These are phyloP conservation scores for Claviceps monticola DNA, from an alignment of 2,329 filamentous ascomycete genomes.

Conservation along the genomic window DNA sequence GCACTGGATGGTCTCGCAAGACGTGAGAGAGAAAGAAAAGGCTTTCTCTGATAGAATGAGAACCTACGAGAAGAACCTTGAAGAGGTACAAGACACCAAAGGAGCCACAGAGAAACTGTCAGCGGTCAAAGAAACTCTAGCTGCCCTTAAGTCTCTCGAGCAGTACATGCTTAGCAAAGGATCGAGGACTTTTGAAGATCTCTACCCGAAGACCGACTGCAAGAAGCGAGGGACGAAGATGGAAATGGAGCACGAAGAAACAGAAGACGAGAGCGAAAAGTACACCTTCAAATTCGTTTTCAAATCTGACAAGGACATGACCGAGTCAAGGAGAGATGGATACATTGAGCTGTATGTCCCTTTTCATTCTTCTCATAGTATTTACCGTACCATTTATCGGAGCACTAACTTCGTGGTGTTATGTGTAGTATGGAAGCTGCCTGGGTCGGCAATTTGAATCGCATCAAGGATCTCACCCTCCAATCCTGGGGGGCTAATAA, in stretches of 20 bases:
- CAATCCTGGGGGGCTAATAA: conserved; percentile 40
- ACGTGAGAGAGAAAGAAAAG: conserved; percentile 21
- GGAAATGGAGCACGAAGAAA: not conserved
- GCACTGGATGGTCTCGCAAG: conserved; percentile 35
- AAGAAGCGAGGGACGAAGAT: conserved; percentile 4
- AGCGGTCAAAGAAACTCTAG: conserved; percentile 36
- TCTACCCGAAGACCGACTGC: conserved; percentile 40
- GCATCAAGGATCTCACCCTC: conserved; percentile 51
- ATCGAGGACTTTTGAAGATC: conserved; percentile 52
- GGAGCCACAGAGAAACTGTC: conserved; percentile 36
- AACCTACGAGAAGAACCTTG: conserved; percentile 13
- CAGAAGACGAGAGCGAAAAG: conserved; percentile 14
- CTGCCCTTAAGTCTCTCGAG: conserved; percentile 42
- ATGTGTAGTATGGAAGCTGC: conserved; percentile 50
- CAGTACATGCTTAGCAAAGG: conserved; percentile 38
- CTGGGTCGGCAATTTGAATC: conserved; percentile 54
- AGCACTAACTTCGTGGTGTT: not conserved
- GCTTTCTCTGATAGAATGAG: conserved; percentile 19
- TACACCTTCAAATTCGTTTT: conserved; percentile 42
- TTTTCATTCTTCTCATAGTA: not conserved
- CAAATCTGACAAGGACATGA: conserved; percentile 37
- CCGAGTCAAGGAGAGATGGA: conserved; percentile 36
- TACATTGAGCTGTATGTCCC: conserved; percentile 48
- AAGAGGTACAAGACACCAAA: conserved; percentile 7
- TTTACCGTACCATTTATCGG: not conserved